Evolutionary conservation across 2,329 filamentous ascomycete species (phyloP).

Genomic region (Periconia macrospinosa): DNA sequence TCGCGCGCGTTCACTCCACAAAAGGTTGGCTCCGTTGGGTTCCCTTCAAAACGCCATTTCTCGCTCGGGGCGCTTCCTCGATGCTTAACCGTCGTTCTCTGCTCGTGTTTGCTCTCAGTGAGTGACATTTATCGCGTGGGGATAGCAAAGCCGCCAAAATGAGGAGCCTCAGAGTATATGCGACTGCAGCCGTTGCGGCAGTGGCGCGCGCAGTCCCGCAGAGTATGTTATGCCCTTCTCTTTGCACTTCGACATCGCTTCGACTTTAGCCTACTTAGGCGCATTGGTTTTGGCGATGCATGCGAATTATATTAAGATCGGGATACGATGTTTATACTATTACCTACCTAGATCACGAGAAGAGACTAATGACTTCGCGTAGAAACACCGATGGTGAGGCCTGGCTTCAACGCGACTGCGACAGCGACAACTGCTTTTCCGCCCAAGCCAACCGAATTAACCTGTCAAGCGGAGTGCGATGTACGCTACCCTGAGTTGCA

Average conservation of each 20-base stretch:
- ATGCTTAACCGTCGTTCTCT: slow-evolving; percentile 4
- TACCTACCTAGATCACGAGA: neutral
- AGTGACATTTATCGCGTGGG: neutral
- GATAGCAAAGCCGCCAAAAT: slow-evolving; percentile 1
- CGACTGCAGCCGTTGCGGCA: slow-evolving; percentile 1
- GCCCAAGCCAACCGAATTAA: slow-evolving; percentile 4
- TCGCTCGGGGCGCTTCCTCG: slow-evolving; percentile 3
- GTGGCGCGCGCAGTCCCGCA: slow-evolving; percentile 12
- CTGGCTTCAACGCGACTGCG: neutral
- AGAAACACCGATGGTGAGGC: neutral
- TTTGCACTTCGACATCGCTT: slow-evolving; percentile 2
- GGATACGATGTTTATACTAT: neutral
- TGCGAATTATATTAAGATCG: neutral
- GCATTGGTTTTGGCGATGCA: neutral
- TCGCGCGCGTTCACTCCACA: slow-evolving; percentile 3
- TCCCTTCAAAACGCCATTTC: slow-evolving; percentile 8
- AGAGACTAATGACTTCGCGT: neutral
- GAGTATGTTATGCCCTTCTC: slow-evolving; percentile 1
- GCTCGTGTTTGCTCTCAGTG: neutral
- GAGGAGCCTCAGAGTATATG: slow-evolving; percentile 4
- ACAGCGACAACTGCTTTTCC: neutral
- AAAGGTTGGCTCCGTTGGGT: neutral
- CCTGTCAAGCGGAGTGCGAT: slow-evolving; percentile 4
- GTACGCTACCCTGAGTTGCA: slow-evolving; percentile 9
- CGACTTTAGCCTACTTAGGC: neutral